Evolutionary conservation across 2,329 filamentous ascomycete genomes (phyloP), one percentile per base, ranked within the genome.

Genomic region (Teratosphaeria gauchensis): DNA sequence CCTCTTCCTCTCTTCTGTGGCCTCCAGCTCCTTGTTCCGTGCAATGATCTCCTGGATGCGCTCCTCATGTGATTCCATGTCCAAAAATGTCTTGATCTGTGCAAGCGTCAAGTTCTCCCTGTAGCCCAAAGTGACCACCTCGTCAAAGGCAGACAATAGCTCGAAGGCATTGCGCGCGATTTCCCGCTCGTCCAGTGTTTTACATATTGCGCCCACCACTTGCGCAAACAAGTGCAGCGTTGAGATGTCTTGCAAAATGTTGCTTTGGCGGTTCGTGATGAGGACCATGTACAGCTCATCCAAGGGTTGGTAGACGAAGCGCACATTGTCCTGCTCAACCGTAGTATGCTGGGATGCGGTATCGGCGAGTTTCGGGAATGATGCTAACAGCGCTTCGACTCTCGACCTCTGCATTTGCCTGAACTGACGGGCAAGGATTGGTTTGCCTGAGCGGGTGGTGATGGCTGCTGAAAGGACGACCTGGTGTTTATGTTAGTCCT

Each of bases 261-360:
- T 99, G 75, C 92, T 97, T 80, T 97, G 94, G 69, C 91, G 89
- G 81, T 99, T 99, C 75, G 95, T 99, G 77, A 99, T 97, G 71
- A 99, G 85, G 65, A 99, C 92, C 85, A 99, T 97, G 83, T 99
- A 99, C 64, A 99, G 86, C 80, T 99, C 95, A 78, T 99, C 95
- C 64, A 99, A 83, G 61, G 94, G 95, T 75, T 99, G 94, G 81
- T 99, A 99, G 60, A 99, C 94, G 73, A 96, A 99, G 78, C 94
- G 92, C 71, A 99, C 94, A 79, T 96, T 97, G 80, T 99, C 95
- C 77, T 97, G 92, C 77, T 99, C 94, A 69, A 97, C 92, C 5
- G 90, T 99, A 31, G 94, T 99, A 76, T 99, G 94, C 77, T 99
- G 94, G 56, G 91, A 96, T 62, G 92, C 89, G 63, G 89, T 91